These are phyloP conservation scores for Suillus brevipes DNA, from an alignment of 768 basidiomycete genomes.

Conservation along the genomic window DNA sequence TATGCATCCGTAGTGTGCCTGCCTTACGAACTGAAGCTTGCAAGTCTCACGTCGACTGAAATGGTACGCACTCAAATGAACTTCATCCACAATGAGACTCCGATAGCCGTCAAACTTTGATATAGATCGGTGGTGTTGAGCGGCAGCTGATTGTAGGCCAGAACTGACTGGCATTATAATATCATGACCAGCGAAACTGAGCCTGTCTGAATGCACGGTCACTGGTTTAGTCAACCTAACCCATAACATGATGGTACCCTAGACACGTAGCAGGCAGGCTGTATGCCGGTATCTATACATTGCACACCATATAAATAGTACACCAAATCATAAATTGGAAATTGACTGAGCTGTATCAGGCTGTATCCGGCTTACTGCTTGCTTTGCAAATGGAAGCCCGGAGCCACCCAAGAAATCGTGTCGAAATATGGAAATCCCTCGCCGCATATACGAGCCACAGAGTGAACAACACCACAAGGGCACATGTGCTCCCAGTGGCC, in stretches of 20 bases:
- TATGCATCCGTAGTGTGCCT: background rate
- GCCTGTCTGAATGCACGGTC: background rate
- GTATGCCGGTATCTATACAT: background rate
- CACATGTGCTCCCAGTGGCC: constrained; percentile 18
- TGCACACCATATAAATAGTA: background rate
- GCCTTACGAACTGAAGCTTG: background rate
- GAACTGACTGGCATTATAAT: background rate
- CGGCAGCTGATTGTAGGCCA: background rate
- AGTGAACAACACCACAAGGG: constrained; percentile 19
- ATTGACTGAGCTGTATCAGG: background rate
- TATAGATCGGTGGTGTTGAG: background rate
- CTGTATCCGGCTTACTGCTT: background rate
- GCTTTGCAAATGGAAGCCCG: background rate
- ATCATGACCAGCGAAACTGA: background rate
- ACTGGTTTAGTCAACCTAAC: background rate
- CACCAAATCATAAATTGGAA: background rate
- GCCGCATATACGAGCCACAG: constrained; percentile 18
- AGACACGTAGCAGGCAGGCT: background rate
- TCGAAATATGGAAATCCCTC: constrained; percentile 1
- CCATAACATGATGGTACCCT: background rate
- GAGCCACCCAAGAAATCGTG: background rate
- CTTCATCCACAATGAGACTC: background rate
- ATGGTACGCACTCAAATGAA: background rate
- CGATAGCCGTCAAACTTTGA: background rate
- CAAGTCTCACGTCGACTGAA: background rate